Percentiles rank a stretch among this genome's conserved stretches.
Conservation (phyloP, 768 basidiomycete genomes). For the Gyrodon lividus region DNA sequence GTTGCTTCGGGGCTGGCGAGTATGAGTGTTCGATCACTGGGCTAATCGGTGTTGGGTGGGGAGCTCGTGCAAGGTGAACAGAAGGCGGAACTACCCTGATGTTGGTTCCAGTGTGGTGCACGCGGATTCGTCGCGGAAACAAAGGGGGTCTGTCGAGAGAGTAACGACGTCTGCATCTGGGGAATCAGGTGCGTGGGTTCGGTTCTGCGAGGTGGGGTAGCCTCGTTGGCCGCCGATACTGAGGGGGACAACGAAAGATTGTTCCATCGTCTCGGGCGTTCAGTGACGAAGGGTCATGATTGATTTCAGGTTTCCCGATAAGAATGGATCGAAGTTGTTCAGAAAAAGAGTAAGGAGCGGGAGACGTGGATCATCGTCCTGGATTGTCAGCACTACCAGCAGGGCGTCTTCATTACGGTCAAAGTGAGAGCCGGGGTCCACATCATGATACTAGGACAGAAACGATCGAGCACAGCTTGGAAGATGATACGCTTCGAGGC, state of each 20-base stretch:
- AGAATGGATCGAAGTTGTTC: no score
- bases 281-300: not conserved
- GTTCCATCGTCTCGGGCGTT: not conserved
- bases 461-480: no score
- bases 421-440: no score
- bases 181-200: conserved; percentile 42
- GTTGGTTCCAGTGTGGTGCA: conserved; percentile 63
- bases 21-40: not conserved
- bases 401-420: no score
- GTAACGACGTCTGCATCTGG: conserved; percentile 57
- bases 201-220: not conserved
- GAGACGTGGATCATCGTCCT: no score
- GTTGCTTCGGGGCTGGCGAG: conserved; percentile 38
- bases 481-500: no score
- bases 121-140: conserved; percentile 56
- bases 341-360: no score
- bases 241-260: conserved; percentile 8
- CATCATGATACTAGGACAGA: no score
- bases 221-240: not conserved
- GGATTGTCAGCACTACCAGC: no score
- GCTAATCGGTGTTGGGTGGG: not conserved
- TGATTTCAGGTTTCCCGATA: no score
- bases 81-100: conserved; percentile 61
- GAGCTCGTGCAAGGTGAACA: conserved; percentile 56
- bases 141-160: conserved; percentile 47